Conservation (phyloP, 345 rosid genomes). For the Heritiera fomes region DNA sequence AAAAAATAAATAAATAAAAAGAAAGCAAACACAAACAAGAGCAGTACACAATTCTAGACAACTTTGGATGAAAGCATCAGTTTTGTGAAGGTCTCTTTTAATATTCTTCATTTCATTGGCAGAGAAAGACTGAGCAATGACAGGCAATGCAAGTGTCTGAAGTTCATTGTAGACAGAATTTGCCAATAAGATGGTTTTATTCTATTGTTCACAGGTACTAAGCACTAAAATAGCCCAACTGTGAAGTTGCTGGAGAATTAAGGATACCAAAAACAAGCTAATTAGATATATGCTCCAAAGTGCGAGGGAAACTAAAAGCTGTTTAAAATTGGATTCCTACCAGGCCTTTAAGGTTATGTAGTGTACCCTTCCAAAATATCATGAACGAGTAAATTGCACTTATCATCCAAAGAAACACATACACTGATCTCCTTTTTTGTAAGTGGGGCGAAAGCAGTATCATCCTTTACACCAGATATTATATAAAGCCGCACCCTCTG, state of each 20-base stretch:
- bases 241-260: neutral
- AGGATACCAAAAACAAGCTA: neutral
- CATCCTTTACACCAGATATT: slow-evolving; percentile 85
- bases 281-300: neutral
- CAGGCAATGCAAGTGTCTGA: neutral
- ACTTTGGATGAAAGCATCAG: neutral
- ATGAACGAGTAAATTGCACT: neutral
- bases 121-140: neutral
- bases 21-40: neutral
- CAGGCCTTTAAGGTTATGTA: neutral
- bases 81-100: neutral
- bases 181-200: neutral
- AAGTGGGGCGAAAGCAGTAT: slow-evolving; percentile 90
- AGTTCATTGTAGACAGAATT: neutral
- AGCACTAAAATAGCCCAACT: neutral
- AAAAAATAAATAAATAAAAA: neutral
- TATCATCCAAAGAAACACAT: slow-evolving; percentile 36
- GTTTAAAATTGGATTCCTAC: neutral
- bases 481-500: slow-evolving; percentile 96
- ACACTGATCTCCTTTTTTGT: slow-evolving; percentile 99
- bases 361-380: neutral
- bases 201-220: neutral
- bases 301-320: neutral
- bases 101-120: neutral
- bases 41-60: neutral